A percentile compares a stretch with the other conserved stretches of the same genome.
Evolutionary conservation across 2,329 filamentous ascomycete species (phyloP).

Genomic region (Taxawa tesnikishii): DNA sequence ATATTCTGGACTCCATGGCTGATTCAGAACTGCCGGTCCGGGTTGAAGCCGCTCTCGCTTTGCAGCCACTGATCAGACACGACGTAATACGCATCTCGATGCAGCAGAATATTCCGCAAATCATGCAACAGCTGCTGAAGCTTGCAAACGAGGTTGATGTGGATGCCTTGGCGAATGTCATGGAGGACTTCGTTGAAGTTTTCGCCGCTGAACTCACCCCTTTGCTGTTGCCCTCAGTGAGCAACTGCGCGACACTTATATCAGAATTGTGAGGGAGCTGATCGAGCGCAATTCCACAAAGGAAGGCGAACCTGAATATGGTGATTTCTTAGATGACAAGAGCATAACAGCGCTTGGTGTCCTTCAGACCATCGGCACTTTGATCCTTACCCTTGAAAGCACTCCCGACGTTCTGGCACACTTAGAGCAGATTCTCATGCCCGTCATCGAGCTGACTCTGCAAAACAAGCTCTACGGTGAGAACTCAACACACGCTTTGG

Average conservation of each 20-base stretch:
- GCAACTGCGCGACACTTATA: conserved; percentile 89
- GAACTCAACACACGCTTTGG: no score
- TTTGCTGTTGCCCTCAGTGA: conserved; percentile 94
- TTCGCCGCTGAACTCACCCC: conserved; percentile 95
- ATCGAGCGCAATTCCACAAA: conserved; percentile 75
- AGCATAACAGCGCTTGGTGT: conserved; percentile 95
- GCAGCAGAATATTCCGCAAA: conserved; percentile 95
- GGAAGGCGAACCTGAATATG: conserved; percentile 65
- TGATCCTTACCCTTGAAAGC: conserved; percentile 93
- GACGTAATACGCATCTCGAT: conserved; percentile 89
- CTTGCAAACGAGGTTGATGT: conserved; percentile 96
- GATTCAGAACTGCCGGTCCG: conserved; percentile 87
- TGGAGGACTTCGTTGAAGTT: conserved; percentile 99
- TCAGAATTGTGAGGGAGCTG: conserved; percentile 84
- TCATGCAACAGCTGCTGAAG: conserved; percentile 98
- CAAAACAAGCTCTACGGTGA: conserved; percentile 97
- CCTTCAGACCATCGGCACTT: conserved; percentile 89
- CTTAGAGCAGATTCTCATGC: conserved; percentile 92
- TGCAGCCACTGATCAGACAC: conserved; percentile 92
- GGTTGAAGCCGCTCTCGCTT: conserved; percentile 82
- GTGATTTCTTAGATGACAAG: conserved; percentile 94
- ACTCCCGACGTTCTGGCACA: conserved; percentile 91
- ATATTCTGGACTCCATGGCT: conserved; percentile 94
- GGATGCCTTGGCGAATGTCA: conserved; percentile 92
- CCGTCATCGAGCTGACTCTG: conserved; percentile 87